Percentiles rank a stretch among this genome's conserved stretches.
These are phyloP conservation scores for Cutaneotrichosporon cavernicola DNA, from an alignment of 1,284 basidiomycete species.

Conservation along the genomic window DNA sequence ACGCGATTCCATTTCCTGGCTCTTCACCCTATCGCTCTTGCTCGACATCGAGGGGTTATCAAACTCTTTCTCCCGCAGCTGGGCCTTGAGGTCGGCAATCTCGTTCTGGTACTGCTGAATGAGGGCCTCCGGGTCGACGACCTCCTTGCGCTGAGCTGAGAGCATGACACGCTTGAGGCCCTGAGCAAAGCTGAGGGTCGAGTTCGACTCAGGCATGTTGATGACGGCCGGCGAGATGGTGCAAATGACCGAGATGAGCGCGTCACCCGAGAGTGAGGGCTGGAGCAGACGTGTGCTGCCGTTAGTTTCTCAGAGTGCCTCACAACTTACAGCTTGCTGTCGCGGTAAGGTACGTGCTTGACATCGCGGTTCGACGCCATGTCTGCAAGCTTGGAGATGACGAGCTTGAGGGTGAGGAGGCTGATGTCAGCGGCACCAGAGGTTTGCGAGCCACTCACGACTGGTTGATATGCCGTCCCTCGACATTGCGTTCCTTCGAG, in stretches of 20 bases:
- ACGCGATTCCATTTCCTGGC: slow-evolving; percentile 73
- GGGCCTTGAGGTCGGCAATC: slow-evolving; percentile 69
- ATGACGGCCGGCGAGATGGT: slow-evolving; percentile 78
- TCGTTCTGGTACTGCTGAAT: slow-evolving; percentile 83
- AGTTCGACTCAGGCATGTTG: slow-evolving; percentile 74
- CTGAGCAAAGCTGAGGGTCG: slow-evolving; percentile 79
- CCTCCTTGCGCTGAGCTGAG: slow-evolving; percentile 86
- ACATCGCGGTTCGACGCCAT: slow-evolving; percentile 74
- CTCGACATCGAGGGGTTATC: slow-evolving; percentile 64
- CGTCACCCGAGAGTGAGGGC: slow-evolving; percentile 90
- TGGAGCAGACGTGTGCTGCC: slow-evolving; percentile 80
- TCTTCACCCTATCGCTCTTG: slow-evolving; percentile 47
- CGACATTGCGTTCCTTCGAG: slow-evolving; percentile 84
- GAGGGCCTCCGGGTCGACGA: slow-evolving; percentile 86
- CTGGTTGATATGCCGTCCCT: slow-evolving; percentile 78
- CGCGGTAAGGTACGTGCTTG: slow-evolving; percentile 92
- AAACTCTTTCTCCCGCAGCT: slow-evolving; percentile 48
- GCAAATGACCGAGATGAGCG: slow-evolving; percentile 92
- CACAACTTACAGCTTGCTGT: slow-evolving; percentile 67
- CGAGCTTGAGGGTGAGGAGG: slow-evolving; percentile 80
- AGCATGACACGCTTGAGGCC: slow-evolving; percentile 60
- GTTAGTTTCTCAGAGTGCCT: slow-evolving; percentile 35
- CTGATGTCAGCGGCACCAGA: slow-evolving; percentile 5
- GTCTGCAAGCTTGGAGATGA: slow-evolving; percentile 84
- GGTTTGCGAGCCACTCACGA: slow-evolving; percentile 17